phyloP scores from a whole-genome alignment of 345 rosid species.

The Angophora floribunda region DNA sequence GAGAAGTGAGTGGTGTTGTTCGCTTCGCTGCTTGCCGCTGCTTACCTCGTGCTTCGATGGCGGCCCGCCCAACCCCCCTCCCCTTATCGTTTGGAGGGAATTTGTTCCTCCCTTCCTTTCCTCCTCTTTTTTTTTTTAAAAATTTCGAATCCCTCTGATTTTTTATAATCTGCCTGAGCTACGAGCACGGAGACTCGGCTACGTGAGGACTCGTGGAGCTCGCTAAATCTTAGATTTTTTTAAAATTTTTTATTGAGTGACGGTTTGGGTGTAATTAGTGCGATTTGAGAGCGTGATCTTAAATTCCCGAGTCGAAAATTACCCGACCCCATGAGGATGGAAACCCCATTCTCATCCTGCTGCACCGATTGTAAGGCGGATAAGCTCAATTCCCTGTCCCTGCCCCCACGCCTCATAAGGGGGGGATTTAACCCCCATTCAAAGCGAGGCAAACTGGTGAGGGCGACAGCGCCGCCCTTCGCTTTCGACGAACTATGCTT shows the following conservation, averaged over 20 bases:
- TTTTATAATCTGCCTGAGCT: too few relatives aligned
- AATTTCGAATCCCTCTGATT: background rate
- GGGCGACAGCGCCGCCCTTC: background rate
- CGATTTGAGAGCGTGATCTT: background rate
- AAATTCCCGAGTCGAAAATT: background rate
- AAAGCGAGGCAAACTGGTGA: background rate
- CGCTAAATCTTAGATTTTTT: background rate
- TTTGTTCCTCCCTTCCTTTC: constrained; percentile 21
- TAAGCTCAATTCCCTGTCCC: too few relatives aligned
- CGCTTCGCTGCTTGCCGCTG: background rate
- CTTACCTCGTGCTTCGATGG: background rate
- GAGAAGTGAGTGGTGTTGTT: background rate
- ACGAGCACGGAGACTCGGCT: background rate
- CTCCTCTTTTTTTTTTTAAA: background rate
- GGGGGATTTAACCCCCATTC: background rate
- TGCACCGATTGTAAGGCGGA: too few relatives aligned
- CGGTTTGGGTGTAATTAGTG: background rate
- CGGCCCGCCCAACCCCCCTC: background rate
- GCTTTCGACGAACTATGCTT: background rate
- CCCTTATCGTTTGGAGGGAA: constrained; percentile 78
- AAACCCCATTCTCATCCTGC: too few relatives aligned
- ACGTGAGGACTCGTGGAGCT: background rate
- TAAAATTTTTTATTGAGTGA: too few relatives aligned
- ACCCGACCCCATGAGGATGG: background rate
- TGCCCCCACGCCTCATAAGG: too few relatives aligned